Percentiles rank a stretch among this genome's conserved stretches.
Evolutionary conservation across 73 alveolate species (phyloP).

Genomic region (Blepharisma japonicum): DNA sequence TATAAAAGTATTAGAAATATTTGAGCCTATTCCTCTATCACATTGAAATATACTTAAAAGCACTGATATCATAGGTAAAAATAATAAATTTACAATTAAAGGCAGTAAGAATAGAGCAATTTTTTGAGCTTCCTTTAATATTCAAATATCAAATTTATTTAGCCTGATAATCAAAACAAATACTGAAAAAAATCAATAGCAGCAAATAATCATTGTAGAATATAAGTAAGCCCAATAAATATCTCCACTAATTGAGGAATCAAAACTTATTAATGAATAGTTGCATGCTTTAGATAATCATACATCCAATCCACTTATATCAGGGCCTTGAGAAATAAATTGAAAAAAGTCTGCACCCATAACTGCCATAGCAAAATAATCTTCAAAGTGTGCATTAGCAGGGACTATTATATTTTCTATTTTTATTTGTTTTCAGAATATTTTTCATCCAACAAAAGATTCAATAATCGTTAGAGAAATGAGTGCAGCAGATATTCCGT

Average conservation of each 20-base stretch:
- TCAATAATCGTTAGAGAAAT: no score
- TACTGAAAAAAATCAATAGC: no score
- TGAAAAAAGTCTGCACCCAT: background rate
- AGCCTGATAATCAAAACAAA: no score
- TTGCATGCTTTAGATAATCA: background rate
- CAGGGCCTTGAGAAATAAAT: background rate
- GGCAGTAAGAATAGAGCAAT: no score
- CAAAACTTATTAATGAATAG: background rate
- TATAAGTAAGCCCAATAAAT: background rate
- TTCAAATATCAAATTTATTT: no score
- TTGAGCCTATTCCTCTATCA: background rate
- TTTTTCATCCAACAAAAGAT: no score
- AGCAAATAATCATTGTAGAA: background rate
- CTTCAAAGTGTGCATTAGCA: background rate
- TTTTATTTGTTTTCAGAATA: no score
- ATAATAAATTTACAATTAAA: background rate
- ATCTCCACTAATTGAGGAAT: background rate
- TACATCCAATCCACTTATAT: background rate
- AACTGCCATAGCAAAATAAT: background rate
- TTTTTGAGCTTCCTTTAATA: no score
- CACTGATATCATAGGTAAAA: background rate
- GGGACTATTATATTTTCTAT: background rate
- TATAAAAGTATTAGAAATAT: background rate
- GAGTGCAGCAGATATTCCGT: background rate
- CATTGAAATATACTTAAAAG: slow-evolving; percentile 4